Evolutionary conservation across 768 basidiomycete species (phyloP).

Genomic region (Boletus pseudo-olivaceus): DNA sequence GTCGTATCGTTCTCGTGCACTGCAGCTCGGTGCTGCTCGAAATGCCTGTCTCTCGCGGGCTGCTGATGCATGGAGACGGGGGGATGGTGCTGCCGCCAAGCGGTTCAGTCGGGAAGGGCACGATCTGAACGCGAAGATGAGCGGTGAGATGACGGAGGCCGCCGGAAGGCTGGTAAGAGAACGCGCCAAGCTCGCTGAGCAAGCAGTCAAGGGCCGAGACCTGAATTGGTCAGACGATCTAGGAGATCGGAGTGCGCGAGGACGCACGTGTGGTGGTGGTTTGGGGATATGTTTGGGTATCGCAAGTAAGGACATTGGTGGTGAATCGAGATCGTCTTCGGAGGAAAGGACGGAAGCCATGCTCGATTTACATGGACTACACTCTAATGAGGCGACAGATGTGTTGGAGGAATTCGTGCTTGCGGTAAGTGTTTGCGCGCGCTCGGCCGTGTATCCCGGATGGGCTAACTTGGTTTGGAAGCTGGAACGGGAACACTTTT

Average conservation of each 20-base stretch:
- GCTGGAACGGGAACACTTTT: conserved; percentile 86
- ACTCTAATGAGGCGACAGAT: conserved; percentile 90
- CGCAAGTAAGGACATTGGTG: conserved; percentile 53
- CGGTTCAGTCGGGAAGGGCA: conserved; percentile 92
- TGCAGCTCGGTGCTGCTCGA: conserved; percentile 89
- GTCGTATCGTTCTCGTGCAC: conserved; percentile 79
- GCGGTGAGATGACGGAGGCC: conserved; percentile 77
- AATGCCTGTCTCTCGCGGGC: conserved; percentile 94
- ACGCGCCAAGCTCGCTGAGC: conserved; percentile 69
- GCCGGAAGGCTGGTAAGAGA: conserved; percentile 85
- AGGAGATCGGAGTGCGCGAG: conserved; percentile 69
- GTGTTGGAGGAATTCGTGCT: conserved; percentile 87
- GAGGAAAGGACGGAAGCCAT: conserved; percentile 89
- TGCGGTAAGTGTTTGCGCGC: conserved; percentile 53
- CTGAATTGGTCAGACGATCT: conserved; percentile 80
- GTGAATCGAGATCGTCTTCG: conserved; percentile 55
- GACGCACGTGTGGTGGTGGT: conserved; percentile 74
- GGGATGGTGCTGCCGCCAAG: conserved; percentile 95
- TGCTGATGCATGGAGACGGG: conserved; percentile 93
- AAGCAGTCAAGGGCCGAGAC: conserved; percentile 70
- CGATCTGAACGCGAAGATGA: conserved; percentile 90
- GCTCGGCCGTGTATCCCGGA: not conserved
- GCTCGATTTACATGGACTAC: conserved; percentile 90
- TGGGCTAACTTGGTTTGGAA: conserved; percentile 31
- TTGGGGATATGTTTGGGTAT: conserved; percentile 88